Conservation (phyloP, 345 rosid species). For the Bruguiera gymnorhiza region DNA sequence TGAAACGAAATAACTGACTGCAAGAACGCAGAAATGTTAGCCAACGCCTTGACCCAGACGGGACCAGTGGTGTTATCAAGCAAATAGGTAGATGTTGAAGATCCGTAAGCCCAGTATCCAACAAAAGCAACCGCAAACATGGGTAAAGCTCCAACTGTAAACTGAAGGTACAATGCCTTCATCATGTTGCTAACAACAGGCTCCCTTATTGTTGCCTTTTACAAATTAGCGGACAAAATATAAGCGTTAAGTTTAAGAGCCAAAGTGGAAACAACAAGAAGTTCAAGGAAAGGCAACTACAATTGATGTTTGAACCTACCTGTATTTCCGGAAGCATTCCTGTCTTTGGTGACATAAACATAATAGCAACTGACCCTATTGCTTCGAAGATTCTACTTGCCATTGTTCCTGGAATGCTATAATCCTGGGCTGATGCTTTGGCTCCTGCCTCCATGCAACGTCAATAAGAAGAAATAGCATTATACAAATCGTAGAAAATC, state of each 20-base stretch:
- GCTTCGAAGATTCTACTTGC: constrained; percentile 48
- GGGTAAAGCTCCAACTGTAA: constrained; percentile 66
- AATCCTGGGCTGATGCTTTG: constrained; percentile 66
- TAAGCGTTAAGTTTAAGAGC: background rate
- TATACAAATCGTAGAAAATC: too few species aligned
- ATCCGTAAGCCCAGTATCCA: constrained; percentile 97
- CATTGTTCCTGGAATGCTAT: constrained; percentile 56
- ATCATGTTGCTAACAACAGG: constrained; percentile 80
- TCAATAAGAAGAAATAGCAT: too few species aligned
- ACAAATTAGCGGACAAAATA: background rate
- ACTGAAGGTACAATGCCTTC: constrained; percentile 82
- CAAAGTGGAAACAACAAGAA: background rate
- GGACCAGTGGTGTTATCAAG: constrained; percentile 73
- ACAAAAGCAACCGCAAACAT: constrained; percentile 64
- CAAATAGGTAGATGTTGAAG: constrained; percentile 60
- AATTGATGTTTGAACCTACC: constrained; percentile 22
- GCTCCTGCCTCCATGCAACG: constrained; percentile 36
- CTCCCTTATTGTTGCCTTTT: constrained; percentile 78
- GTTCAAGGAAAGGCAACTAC: background rate
- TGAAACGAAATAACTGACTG: constrained; percentile 83
- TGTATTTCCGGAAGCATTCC: constrained; percentile 99
- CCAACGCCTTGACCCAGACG: constrained; percentile 72
- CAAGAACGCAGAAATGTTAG: constrained; percentile 70
- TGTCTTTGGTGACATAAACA: constrained; percentile 81
- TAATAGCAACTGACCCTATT: constrained; percentile 76